Conservation (phyloP, 768 basidiomycete species). For the Boletales sp. region DNA sequence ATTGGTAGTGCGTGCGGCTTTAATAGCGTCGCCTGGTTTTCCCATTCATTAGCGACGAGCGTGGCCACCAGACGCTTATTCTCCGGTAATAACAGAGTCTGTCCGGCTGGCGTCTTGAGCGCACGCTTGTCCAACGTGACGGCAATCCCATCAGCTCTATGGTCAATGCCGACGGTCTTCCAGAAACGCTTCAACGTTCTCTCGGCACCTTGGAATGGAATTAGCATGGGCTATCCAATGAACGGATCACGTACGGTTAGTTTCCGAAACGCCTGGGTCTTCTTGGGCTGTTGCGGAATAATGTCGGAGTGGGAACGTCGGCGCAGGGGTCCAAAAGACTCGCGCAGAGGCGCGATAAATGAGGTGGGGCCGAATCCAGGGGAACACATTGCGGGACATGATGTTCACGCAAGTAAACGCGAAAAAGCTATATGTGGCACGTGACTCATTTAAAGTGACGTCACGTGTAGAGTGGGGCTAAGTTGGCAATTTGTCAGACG, state of each 20-base stretch:
- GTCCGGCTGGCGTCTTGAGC: slow-evolving; percentile 87
- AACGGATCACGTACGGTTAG: slow-evolving; percentile 50
- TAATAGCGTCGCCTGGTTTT: slow-evolving; percentile 79
- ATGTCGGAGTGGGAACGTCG: not conserved
- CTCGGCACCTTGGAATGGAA: slow-evolving; percentile 64
- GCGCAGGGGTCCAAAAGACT: not conserved
- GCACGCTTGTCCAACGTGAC: slow-evolving; percentile 81
- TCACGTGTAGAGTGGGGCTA: slow-evolving; percentile 15
- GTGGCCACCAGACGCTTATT: slow-evolving; percentile 72
- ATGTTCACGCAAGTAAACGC: not conserved
- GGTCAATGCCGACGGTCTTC: slow-evolving; percentile 82
- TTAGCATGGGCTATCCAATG: slow-evolving; percentile 1
- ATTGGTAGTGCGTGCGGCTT: slow-evolving; percentile 91
- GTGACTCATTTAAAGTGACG: slow-evolving; percentile 20
- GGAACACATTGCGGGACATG: slow-evolving; percentile 12
- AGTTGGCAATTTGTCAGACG: no score
- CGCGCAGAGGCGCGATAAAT: not conserved
- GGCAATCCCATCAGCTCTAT: slow-evolving; percentile 46
- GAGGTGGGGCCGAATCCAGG: slow-evolving; percentile 3
- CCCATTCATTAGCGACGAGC: slow-evolving; percentile 94
- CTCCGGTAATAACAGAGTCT: slow-evolving; percentile 64
- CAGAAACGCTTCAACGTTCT: slow-evolving; percentile 87
- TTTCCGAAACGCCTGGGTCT: slow-evolving; percentile 51
- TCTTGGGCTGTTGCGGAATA: slow-evolving; percentile 28
- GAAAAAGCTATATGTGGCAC: slow-evolving; percentile 16